These are phyloP conservation scores for Cytidiella melzeri DNA, from an alignment of 768 basidiomycete genomes.

Conservation along the genomic window DNA sequence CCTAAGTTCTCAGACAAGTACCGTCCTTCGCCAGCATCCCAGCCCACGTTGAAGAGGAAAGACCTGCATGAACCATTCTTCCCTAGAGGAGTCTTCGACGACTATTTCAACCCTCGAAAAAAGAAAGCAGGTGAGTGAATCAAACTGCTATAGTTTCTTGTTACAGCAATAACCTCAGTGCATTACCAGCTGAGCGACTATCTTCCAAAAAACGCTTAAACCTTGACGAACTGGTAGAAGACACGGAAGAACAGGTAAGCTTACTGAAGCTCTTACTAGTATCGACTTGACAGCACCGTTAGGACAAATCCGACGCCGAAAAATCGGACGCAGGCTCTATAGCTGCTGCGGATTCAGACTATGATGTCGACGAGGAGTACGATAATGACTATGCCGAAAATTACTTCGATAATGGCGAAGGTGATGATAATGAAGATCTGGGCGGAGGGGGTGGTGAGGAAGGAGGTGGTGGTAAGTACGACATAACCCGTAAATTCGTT, in stretches of 20 bases:
- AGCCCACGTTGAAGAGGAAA: slow-evolving; percentile 62
- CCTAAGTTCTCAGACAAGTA: slow-evolving; percentile 85
- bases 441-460: slow-evolving; percentile 68
- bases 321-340: slow-evolving; percentile 61
- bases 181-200: slow-evolving; percentile 26
- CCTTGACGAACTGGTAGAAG: slow-evolving; percentile 63
- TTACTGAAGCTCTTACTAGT: background rate
- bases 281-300: background rate
- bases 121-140: slow-evolving; percentile 26
- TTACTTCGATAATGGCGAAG: slow-evolving; percentile 88
- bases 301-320: slow-evolving; percentile 73
- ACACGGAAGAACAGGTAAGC: slow-evolving; percentile 51
- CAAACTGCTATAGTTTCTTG: background rate
- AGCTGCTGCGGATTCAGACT: slow-evolving; percentile 64
- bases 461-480: slow-evolving; percentile 24
- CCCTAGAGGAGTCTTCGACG: slow-evolving; percentile 68
- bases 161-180: background rate
- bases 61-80: slow-evolving; percentile 75
- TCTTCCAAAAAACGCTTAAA: slow-evolving; percentile 41
- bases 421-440: slow-evolving; percentile 72
- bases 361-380: slow-evolving; percentile 86
- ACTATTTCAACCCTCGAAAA: slow-evolving; percentile 74
- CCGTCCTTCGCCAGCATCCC: slow-evolving; percentile 50
- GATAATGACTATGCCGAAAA: slow-evolving; percentile 90
- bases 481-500: background rate